Evolutionary conservation across 805 yeast species (phyloP).

Genomic region (Metschnikowia continentalis): DNA sequence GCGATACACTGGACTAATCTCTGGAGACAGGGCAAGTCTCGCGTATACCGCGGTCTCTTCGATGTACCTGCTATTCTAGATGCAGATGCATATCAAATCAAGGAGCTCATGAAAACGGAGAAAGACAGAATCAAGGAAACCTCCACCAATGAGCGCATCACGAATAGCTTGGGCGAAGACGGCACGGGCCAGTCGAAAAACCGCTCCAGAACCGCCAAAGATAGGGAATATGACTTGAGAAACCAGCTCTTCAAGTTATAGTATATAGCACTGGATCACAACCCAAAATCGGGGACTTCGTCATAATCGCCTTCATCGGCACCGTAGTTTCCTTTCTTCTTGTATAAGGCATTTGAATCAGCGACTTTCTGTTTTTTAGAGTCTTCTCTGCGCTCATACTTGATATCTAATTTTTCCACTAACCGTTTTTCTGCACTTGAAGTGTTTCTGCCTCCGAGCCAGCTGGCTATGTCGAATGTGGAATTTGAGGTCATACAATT

Average conservation of each 20-base stretch:
- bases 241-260: conserved; percentile 36
- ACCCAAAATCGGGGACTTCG: conserved; percentile 24
- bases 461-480: conserved; percentile 7
- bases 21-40: conserved; percentile 54
- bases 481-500: conserved; percentile 25
- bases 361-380: conserved; percentile 14
- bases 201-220: conserved; percentile 42
- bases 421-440: conserved; percentile 18
- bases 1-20: conserved; percentile 61
- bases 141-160: conserved; percentile 27
- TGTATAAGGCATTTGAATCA: background rate
- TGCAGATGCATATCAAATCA: conserved; percentile 22
- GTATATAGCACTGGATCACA: conserved; percentile 4
- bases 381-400: conserved; percentile 21
- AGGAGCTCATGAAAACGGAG: conserved; percentile 25
- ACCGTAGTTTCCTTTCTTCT: conserved; percentile 21
- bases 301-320: conserved; percentile 24
- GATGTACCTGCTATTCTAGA: conserved; percentile 34
- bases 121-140: conserved; percentile 25
- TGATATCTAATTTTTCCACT: conserved; percentile 20
- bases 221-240: conserved; percentile 37
- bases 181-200: conserved; percentile 33
- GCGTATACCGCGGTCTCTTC: conserved; percentile 30
- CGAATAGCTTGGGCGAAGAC: conserved; percentile 36
- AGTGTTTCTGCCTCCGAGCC: conserved; percentile 17